Evolutionary conservation across 1,284 basidiomycete species (phyloP).

Genomic region (Inonotus obliquus): DNA sequence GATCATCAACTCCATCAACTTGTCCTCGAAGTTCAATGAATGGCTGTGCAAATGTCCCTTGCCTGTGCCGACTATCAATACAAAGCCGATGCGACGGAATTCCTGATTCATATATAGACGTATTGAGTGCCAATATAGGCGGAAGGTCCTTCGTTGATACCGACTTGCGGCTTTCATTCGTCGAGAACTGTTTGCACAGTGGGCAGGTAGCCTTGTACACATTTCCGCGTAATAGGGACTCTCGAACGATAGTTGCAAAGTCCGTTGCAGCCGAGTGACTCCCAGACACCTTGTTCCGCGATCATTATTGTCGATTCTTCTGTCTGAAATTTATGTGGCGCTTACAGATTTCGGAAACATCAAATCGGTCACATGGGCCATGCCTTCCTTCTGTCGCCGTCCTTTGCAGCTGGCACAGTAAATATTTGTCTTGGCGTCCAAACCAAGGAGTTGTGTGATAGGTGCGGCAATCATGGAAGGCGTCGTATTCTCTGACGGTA

Average conservation of each 20-base stretch:
- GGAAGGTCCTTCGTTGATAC: constrained; percentile 72
- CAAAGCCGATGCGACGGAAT: constrained; percentile 58
- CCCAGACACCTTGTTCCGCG: constrained; percentile 34
- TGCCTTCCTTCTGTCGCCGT: constrained; percentile 65
- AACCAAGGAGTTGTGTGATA: constrained; percentile 77
- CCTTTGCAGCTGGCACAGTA: constrained; percentile 76
- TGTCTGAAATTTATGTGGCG: not conserved
- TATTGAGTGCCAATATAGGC: constrained; percentile 85
- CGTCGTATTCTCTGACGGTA: constrained; percentile 32
- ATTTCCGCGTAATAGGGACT: constrained; percentile 78
- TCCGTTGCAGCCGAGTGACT: constrained; percentile 46
- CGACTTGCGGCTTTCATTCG: constrained; percentile 69
- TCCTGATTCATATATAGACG: constrained; percentile 77
- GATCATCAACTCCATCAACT: constrained; percentile 54
- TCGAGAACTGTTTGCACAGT: constrained; percentile 74
- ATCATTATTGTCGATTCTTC: not conserved
- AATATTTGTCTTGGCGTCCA: constrained; percentile 71
- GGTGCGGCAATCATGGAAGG: constrained; percentile 47
- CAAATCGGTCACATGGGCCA: constrained; percentile 83
- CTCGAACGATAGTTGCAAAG: constrained; percentile 70
- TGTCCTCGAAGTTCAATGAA: constrained; percentile 52
- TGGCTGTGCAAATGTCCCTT: constrained; percentile 50
- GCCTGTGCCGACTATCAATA: constrained; percentile 55
- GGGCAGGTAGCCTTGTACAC: constrained; percentile 85
- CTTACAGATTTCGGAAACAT: constrained; percentile 80